These are phyloP conservation scores for Blattamonas nauphoetae DNA, from an alignment of 78 protist species.

Conservation along the genomic window DNA sequence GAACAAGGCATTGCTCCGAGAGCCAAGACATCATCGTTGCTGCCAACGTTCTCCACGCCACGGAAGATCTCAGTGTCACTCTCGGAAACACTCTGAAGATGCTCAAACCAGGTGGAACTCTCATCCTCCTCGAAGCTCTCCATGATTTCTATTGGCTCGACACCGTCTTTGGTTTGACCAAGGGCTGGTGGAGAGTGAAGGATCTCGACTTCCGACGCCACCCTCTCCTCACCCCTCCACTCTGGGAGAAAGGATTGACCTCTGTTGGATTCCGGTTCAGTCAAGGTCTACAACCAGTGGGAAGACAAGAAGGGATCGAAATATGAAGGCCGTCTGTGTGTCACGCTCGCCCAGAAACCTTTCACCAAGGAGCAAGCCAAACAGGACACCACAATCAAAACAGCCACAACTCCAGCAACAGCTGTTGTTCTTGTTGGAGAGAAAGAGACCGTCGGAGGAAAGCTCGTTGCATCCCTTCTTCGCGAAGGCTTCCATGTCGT, in stretches of 20 bases:
- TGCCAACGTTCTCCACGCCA: not conserved
- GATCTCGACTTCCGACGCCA: not conserved
- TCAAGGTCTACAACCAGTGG: too few relatives aligned
- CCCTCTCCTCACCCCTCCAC: not conserved
- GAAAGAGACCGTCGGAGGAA: too few relatives aligned
- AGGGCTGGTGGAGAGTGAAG: not conserved
- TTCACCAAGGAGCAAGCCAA: too few relatives aligned
- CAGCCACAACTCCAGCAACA: too few relatives aligned
- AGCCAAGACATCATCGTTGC: not conserved
- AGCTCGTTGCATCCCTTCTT: too few relatives aligned
- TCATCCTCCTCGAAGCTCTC: not conserved
- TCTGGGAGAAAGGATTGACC: not conserved
- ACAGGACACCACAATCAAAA: too few relatives aligned
- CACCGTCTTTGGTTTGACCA: not conserved
- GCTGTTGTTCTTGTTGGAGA: too few relatives aligned
- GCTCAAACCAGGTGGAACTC: not conserved
- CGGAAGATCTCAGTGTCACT: not conserved
- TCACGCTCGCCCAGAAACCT: too few relatives aligned
- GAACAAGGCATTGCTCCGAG: not conserved
- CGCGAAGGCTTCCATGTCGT: too few relatives aligned
- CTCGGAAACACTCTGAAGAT: not conserved
- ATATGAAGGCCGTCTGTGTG: too few relatives aligned
- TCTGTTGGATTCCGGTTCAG: not conserved
- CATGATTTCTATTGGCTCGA: not conserved
- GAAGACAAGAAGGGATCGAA: too few relatives aligned